phyloP scores from a whole-genome alignment of 331 rosid genomes.

The Pyracantha coccinea region DNA sequence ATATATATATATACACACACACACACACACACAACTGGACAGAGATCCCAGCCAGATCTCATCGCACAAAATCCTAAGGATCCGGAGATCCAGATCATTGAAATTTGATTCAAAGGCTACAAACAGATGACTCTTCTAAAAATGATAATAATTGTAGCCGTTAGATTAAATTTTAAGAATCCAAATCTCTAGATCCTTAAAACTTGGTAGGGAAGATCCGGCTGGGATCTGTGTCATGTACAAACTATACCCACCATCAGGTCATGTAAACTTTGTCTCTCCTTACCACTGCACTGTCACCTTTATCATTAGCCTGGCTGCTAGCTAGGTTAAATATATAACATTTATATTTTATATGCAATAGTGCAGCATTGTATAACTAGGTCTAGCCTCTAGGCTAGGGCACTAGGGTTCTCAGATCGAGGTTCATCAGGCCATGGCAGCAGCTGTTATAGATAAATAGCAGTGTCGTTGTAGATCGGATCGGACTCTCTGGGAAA shows the following conservation, averaged over 20 bases:
- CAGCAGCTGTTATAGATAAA: not conserved
- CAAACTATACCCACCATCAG: conserved; percentile 4
- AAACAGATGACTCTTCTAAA: too few species aligned
- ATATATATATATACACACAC: too few species aligned
- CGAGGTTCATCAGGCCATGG: not conserved
- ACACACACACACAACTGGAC: too few species aligned
- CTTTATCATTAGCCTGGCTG: not conserved
- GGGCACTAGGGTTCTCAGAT: not conserved
- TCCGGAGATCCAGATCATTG: too few species aligned
- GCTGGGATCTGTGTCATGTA: not conserved
- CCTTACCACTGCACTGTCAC: not conserved
- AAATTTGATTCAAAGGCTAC: too few species aligned
- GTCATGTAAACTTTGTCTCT: conserved; percentile 31
- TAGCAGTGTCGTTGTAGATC: not conserved
- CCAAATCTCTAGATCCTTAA: too few species aligned
- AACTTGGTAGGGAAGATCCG: too few species aligned
- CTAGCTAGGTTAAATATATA: not conserved
- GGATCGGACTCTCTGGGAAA: conserved; percentile 25
- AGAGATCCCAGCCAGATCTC: too few species aligned
- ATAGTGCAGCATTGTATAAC: not conserved
- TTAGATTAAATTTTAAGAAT: too few species aligned
- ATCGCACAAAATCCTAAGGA: too few species aligned
- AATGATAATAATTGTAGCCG: too few species aligned
- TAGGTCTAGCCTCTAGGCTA: not conserved
- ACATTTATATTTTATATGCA: not conserved